Percentiles rank a stretch among this genome's conserved stretches.
These are phyloP conservation scores for Thamnidium elegans DNA, from an alignment of 192 early-diverging fungal genomes.

Conservation along the genomic window DNA sequence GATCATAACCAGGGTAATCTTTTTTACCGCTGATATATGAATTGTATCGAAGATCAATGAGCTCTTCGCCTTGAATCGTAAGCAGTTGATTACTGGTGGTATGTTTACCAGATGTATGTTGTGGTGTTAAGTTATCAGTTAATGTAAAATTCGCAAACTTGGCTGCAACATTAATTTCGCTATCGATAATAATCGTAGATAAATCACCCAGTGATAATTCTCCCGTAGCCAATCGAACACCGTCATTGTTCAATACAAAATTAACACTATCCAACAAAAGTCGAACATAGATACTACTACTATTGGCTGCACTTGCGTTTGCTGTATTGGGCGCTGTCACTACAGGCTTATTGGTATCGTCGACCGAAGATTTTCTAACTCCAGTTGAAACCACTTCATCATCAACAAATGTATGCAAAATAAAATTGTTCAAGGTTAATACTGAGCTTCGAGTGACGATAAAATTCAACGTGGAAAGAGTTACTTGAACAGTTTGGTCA, in stretches of 20 bases:
- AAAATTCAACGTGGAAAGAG: conserved; percentile 73
- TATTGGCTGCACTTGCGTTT: conserved; percentile 16
- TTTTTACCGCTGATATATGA: conserved; percentile 58
- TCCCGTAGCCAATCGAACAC: conserved; percentile 68
- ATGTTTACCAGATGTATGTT: background rate
- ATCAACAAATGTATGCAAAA: conserved; percentile 68
- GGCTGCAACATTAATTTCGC: conserved; percentile 60
- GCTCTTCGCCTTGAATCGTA: conserved; percentile 82
- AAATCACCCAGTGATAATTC: conserved; percentile 72
- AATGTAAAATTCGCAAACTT: conserved; percentile 71
- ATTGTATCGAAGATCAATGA: conserved; percentile 87
- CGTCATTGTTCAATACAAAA: conserved; percentile 82
- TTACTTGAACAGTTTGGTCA: conserved; percentile 79
- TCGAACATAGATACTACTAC: conserved; percentile 71
- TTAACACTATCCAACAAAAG: conserved; percentile 75
- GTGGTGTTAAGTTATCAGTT: conserved; percentile 52
- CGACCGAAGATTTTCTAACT: background rate
- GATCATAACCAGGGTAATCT: conserved; percentile 84
- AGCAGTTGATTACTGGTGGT: conserved; percentile 45
- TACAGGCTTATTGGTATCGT: conserved; percentile 7
- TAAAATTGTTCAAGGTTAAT: conserved; percentile 80
- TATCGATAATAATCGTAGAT: conserved; percentile 56
- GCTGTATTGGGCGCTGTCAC: background rate
- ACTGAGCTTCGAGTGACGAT: conserved; percentile 85
- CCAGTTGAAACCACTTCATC: conserved; percentile 4